Base-by-base conservation (phyloP, 768 basidiomycete genomes). In the Pisolithus orientalis region DNA sequence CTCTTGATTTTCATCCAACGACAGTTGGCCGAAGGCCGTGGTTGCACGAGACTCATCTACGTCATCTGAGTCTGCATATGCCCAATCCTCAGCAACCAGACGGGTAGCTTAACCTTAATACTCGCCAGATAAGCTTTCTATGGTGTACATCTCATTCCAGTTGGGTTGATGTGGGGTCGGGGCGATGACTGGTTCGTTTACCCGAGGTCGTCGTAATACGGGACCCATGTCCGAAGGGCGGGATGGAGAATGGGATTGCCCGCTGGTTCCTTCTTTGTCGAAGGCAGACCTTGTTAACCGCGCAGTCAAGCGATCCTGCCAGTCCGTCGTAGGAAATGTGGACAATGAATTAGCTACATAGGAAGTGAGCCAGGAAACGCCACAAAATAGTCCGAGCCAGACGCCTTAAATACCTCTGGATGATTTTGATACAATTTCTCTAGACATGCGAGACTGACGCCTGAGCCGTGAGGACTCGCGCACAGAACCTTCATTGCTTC, bases 341-440 rank as follows among this genome's bases (percentile, higher is more conserved):
- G 82, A 78, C 54, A 83, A 72, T 11, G 76, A 75, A 47, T 78
- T 77, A 62, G 83, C 85, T 85, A 50, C 10, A 4, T 9, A 13
- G 11, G 17, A 31, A 37, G 21, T 9, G 42, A 48, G 47, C 59
- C 39, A 60, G 17, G 53, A 52, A 43, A 40, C 13, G 24, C 5
- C 49, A 52, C 24, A 11, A 50, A 14, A 32, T 39, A 13, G 32
- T 49, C 38, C 53, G 52, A 44, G 42, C 55, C 48, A 51, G 46
- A 13, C 6, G 14, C 47, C 60, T 14, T 14, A 13, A 34, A 34
- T 52, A 76, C 84, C 79, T 78, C 76, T 78, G 38, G 71, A 75
- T n/a, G 82, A 84, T 25, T 87, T 89, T 24, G 87, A 90, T 14
- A 90, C 87, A 44, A 87, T 85, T 67, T 90, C 87, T 50, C 87